Evolutionary conservation across 176 grass and related monocot genomes (phyloP).

Genomic region (Eleusine coracana): DNA sequence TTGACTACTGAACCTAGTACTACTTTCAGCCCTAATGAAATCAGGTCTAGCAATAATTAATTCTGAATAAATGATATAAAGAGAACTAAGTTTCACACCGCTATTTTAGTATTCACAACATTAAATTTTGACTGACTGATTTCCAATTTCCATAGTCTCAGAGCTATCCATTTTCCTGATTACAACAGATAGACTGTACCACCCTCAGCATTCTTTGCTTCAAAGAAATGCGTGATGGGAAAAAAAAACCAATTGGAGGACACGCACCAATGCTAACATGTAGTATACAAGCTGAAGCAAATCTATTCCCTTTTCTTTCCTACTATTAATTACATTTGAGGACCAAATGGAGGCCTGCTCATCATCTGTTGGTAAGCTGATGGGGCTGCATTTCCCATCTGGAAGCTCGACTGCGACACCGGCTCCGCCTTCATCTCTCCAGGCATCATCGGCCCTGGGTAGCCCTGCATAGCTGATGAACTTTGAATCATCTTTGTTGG

Average conservation of each 20-base stretch:
- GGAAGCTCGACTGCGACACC: conserved; percentile 30
- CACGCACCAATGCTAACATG: conserved; percentile 28
- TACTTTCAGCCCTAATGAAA: background rate
- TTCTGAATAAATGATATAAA: background rate
- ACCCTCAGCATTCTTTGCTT: conserved; percentile 38
- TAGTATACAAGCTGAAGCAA: conserved; percentile 49
- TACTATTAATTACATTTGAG: conserved; percentile 84
- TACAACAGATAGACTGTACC: conserved; percentile 35
- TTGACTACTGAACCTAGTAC: background rate
- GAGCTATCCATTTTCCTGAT: conserved; percentile 6
- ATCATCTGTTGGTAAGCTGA: conserved; percentile 75
- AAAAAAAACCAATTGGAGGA: conserved; percentile 1
- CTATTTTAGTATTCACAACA: conserved; percentile 4
- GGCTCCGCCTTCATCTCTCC: conserved; percentile 63
- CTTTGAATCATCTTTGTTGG: conserved; percentile 42
- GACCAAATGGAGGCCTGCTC: conserved; percentile 66
- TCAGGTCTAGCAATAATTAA: background rate
- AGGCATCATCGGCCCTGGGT: conserved; percentile 61
- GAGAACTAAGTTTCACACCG: background rate
- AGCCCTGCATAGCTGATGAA: conserved; percentile 43
- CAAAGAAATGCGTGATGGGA: conserved; percentile 21
- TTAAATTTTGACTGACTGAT: conserved; percentile 23
- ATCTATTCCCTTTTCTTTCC: conserved; percentile 51
- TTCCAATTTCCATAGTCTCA: conserved; percentile 19
- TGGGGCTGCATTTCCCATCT: conserved; percentile 31